phyloP scores from a whole-genome alignment of 2,329 filamentous ascomycete species.

The Aspergillus tubingensis region DNA sequence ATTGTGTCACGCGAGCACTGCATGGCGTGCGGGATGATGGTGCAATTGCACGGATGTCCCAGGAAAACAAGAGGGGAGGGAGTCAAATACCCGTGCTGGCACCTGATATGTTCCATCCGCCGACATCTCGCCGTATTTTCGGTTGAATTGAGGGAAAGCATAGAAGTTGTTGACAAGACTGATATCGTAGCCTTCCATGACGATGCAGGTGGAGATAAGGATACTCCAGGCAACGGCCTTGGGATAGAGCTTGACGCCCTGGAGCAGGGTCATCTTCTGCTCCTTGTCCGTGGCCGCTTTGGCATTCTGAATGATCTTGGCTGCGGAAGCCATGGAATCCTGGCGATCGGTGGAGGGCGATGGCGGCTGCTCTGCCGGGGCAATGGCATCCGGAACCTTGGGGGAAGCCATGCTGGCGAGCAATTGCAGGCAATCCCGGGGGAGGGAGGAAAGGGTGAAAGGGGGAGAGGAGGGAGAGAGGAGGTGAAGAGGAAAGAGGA shows the following conservation, averaged over 20 bases:
- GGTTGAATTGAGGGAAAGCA: constrained; percentile 45
- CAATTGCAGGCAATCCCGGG: constrained; percentile 10
- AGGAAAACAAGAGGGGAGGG: background rate
- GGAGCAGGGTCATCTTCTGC: constrained; percentile 69
- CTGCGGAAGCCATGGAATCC: constrained; percentile 28
- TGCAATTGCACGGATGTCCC: background rate
- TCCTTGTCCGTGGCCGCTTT: constrained; percentile 49
- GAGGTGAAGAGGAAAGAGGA: background rate
- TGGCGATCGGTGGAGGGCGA: constrained; percentile 19
- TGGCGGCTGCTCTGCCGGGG: constrained; percentile 22
- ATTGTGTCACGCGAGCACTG: constrained; percentile 3
- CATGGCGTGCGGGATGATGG: background rate
- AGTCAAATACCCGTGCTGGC: constrained; percentile 36
- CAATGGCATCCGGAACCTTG: constrained; percentile 33
- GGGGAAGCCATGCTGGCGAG: constrained; percentile 29
- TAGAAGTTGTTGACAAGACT: constrained; percentile 81
- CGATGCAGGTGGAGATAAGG: constrained; percentile 85
- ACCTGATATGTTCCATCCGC: constrained; percentile 42
- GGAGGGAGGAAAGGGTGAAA: background rate
- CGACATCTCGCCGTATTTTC: constrained; percentile 42
- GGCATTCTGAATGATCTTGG: constrained; percentile 43
- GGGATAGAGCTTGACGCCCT: constrained; percentile 80
- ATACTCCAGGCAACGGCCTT: constrained; percentile 84
- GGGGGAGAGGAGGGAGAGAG: background rate
- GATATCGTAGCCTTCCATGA: constrained; percentile 89